Conservation (phyloP, 768 basidiomycete species). For the Pholiota molesta region DNA sequence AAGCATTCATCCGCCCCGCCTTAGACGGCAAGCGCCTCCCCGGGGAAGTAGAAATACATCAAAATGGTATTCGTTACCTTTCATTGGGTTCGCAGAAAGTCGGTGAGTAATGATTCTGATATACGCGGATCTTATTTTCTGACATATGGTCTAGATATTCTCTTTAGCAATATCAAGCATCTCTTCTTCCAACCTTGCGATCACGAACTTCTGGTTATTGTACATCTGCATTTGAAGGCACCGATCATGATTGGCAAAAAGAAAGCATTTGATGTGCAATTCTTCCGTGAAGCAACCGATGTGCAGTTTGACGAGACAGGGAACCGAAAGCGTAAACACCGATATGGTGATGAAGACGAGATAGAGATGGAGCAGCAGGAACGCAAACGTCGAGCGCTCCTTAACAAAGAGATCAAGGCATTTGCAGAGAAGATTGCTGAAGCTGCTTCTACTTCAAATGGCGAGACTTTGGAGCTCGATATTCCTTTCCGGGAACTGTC, state of each 20-base stretch:
- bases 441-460: slow-evolving; percentile 67
- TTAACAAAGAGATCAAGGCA: slow-evolving; percentile 93
- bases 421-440: slow-evolving; percentile 94
- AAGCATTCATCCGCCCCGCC: slow-evolving; percentile 92
- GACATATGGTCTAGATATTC: slow-evolving; percentile 60
- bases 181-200: slow-evolving; percentile 99
- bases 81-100: slow-evolving; percentile 90
- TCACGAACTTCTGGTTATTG: slow-evolving; percentile 90
- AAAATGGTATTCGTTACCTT: slow-evolving; percentile 93
- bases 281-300: slow-evolving; percentile 96
- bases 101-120: slow-evolving; percentile 52
- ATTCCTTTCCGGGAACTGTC: slow-evolving; percentile 97
- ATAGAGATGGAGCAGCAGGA: slow-evolving; percentile 99
- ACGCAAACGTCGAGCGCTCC: slow-evolving; percentile 80
- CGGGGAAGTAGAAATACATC: slow-evolving; percentile 98
- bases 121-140: neutral
- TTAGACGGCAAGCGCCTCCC: slow-evolving; percentile 93
- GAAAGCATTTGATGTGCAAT: slow-evolving; percentile 97
- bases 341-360: slow-evolving; percentile 98
- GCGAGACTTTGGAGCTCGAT: slow-evolving; percentile 90
- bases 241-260: slow-evolving; percentile 99
- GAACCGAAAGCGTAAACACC: slow-evolving; percentile 95
- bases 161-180: slow-evolving; percentile 98
- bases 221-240: slow-evolving; percentile 90
- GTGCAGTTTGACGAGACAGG: slow-evolving; percentile 99